phyloP scores from a whole-genome alignment of 1,139 yeast genomes.

The Candida sp. region DNA sequence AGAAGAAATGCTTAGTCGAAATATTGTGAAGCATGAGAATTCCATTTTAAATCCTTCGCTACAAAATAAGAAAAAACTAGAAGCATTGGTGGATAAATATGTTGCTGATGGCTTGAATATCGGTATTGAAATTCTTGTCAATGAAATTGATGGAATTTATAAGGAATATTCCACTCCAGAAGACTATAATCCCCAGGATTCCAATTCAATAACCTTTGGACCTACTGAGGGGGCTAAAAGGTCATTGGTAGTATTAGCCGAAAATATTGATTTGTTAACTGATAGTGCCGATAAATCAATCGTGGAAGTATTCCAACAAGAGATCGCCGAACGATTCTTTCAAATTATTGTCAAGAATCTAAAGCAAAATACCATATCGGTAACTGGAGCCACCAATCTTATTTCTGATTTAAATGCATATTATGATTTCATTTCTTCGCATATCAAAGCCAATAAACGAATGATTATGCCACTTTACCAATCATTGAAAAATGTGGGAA shows the following conservation, averaged over 20 bases:
- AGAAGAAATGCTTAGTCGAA: constrained; percentile 68
- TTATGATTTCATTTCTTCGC: constrained; percentile 62
- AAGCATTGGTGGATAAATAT: constrained; percentile 74
- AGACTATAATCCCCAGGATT: constrained; percentile 31
- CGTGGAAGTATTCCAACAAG: constrained; percentile 91
- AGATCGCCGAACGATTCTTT: constrained; percentile 85
- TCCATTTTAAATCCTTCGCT: constrained; percentile 80
- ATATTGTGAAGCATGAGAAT: constrained; percentile 61
- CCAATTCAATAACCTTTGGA: constrained; percentile 27
- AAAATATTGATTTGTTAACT: constrained; percentile 71
- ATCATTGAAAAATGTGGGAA: constrained; percentile 82
- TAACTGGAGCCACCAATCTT: constrained; percentile 77
- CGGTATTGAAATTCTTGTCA: constrained; percentile 84
- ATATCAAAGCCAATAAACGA: constrained; percentile 58
- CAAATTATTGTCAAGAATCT: constrained; percentile 72
- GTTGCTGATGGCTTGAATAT: constrained; percentile 92
- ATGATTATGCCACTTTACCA: constrained; percentile 73
- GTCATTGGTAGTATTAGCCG: constrained; percentile 58
- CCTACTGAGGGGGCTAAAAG: constrained; percentile 71
- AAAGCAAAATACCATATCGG: constrained; percentile 65
- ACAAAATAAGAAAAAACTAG: constrained; percentile 78
- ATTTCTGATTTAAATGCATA: constrained; percentile 74
- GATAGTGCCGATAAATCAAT: constrained; percentile 88
- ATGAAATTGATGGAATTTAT: constrained; percentile 55
- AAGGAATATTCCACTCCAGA: constrained; percentile 20